phyloP scores from a whole-genome alignment of 2,329 filamentous ascomycete species.

The Lachnellula suecica region DNA sequence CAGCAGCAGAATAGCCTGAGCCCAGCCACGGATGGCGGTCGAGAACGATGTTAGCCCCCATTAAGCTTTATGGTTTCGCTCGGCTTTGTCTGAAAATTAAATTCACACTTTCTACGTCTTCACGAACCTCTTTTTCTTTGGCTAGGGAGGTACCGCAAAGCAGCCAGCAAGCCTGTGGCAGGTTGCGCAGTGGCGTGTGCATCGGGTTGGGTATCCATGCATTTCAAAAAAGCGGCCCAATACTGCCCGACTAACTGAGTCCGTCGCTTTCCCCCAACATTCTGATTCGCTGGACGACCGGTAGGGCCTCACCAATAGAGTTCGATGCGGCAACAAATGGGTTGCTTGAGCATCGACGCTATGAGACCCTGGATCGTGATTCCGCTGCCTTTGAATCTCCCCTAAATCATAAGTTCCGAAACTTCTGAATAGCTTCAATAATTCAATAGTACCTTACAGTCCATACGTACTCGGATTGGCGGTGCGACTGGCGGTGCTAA shows the following conservation, averaged over 20 bases:
- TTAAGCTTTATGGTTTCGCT: too few relatives aligned
- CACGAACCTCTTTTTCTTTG: background rate
- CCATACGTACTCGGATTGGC: too few relatives aligned
- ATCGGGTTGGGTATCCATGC: constrained; percentile 46
- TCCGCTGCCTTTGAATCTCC: too few relatives aligned
- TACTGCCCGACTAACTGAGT: constrained; percentile 18
- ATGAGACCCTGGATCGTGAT: too few relatives aligned
- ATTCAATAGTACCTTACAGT: too few relatives aligned
- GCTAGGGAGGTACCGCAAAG: constrained; percentile 12
- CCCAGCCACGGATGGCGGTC: background rate
- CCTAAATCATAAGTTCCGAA: too few relatives aligned
- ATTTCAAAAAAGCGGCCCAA: constrained; percentile 39
- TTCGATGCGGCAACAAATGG: constrained; percentile 21
- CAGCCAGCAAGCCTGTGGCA: constrained; percentile 23
- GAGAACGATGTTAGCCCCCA: too few relatives aligned
- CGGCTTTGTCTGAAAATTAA: background rate
- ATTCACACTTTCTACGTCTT: background rate
- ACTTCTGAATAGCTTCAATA: too few relatives aligned
- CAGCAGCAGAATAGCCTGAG: background rate
- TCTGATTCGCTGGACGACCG: constrained; percentile 20
- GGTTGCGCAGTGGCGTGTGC: constrained; percentile 20
- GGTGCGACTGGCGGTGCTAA: too few relatives aligned
- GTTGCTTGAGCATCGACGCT: constrained; percentile 1
- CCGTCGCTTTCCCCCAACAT: constrained; percentile 4
- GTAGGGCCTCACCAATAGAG: constrained; percentile 10